These are phyloP conservation scores for Mucor saturninus DNA, from an alignment of 371 early-diverging fungal genomes.

Conservation along the genomic window DNA sequence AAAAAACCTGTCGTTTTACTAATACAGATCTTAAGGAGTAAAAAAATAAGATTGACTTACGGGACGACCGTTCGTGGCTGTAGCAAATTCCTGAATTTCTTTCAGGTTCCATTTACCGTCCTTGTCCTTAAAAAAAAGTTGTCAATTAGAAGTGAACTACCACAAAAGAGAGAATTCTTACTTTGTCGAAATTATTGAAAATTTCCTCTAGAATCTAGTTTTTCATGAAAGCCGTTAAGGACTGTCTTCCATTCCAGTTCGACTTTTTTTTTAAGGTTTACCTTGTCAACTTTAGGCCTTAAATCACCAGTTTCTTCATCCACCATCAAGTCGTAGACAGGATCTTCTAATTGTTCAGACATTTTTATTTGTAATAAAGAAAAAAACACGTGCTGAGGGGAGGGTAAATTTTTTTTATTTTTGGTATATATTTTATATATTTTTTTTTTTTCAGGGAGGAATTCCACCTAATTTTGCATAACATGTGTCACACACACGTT, in stretches of 20 bases:
- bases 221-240: too few relatives aligned
- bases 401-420: neutral
- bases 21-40: too few relatives aligned
- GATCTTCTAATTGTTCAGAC: constrained; percentile 19
- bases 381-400: too few relatives aligned
- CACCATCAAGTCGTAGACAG: constrained; percentile 21
- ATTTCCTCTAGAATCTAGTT: constrained; percentile 55
- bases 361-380: too few relatives aligned
- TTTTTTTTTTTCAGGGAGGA: constrained; percentile 19
- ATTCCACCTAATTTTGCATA: constrained; percentile 32
- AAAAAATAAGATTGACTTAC: constrained; percentile 41
- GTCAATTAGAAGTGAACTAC: too few relatives aligned
- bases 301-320: constrained; percentile 31
- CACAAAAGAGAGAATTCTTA: constrained; percentile 3
- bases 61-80: constrained; percentile 72
- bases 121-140: constrained; percentile 41
- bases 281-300: constrained; percentile 32
- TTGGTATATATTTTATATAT: constrained; percentile 3
- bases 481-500: constrained; percentile 66
- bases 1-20: too few relatives aligned
- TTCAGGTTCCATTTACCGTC: constrained; percentile 64
- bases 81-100: constrained; percentile 75
- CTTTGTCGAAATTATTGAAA: constrained; percentile 70
- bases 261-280: neutral
- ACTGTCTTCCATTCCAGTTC: too few relatives aligned